These are phyloP conservation scores for Pleurotus giganteus DNA, from an alignment of 768 basidiomycete genomes.

Conservation along the genomic window DNA sequence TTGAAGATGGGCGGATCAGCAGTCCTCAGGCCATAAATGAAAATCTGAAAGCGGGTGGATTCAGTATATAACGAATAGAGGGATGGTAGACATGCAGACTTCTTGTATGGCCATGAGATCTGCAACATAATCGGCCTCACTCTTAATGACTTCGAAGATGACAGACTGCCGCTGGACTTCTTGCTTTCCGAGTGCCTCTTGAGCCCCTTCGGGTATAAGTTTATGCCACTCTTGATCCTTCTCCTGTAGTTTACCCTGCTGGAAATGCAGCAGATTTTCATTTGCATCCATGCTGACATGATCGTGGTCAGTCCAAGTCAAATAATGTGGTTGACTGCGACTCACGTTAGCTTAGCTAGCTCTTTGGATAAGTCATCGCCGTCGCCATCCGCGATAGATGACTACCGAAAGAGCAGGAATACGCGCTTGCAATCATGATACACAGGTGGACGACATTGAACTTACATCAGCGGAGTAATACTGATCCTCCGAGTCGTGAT, in stretches of 20 bases:
- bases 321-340: conserved; percentile 11
- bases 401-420: conserved; percentile 13
- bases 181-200: conserved; percentile 64
- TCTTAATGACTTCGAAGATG: conserved; percentile 87
- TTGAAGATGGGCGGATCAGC: conserved; percentile 67
- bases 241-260: conserved; percentile 59
- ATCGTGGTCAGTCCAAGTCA: conserved; percentile 15
- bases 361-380: conserved; percentile 29
- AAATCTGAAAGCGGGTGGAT: conserved; percentile 48
- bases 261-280: conserved; percentile 65
- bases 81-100: conserved; percentile 34
- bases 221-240: conserved; percentile 83
- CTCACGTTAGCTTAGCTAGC: conserved; percentile 39
- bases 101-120: conserved; percentile 74
- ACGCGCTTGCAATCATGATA: background rate
- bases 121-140: conserved; percentile 83
- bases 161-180: conserved; percentile 86
- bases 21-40: conserved; percentile 60
- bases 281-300: conserved; percentile 54
- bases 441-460: background rate
- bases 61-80: background rate
- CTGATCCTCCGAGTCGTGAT: conserved; percentile 32
- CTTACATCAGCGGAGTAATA: conserved; percentile 33
- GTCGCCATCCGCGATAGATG: conserved; percentile 24
- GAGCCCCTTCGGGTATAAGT: conserved; percentile 71